Percentiles rank a stretch among this genome's conserved stretches.
Conservation (phyloP, 345 rosid species). For the Aquilaria yunnanensis region DNA sequence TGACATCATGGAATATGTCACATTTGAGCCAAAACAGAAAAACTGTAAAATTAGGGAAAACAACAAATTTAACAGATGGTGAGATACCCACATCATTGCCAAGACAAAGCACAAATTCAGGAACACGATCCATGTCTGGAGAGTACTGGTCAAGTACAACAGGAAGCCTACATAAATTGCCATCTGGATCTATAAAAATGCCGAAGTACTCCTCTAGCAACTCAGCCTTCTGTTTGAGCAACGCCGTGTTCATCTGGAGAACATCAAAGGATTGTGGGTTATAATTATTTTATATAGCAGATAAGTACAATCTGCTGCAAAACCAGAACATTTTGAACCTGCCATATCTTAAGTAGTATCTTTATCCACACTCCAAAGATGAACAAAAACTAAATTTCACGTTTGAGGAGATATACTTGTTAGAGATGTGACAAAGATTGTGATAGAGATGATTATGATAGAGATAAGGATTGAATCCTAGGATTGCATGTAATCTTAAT, state of each 20-base stretch:
- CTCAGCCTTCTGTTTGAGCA: slow-evolving; percentile 71
- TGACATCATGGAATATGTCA: too few species aligned
- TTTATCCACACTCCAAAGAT: not conserved
- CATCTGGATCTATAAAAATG: slow-evolving; percentile 53
- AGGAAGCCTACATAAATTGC: slow-evolving; percentile 79
- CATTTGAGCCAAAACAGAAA: too few species aligned
- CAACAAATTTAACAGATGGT: too few species aligned
- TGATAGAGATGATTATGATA: too few species aligned
- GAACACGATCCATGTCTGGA: slow-evolving; percentile 96
- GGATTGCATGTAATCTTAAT: too few species aligned
- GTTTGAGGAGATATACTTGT: too few species aligned
- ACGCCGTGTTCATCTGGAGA: slow-evolving; percentile 69
- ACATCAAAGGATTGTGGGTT: slow-evolving; percentile 9
- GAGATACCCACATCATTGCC: slow-evolving; percentile 83
- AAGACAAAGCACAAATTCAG: slow-evolving; percentile 81
- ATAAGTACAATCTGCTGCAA: slow-evolving; percentile 3
- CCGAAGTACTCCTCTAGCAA: slow-evolving; percentile 86
- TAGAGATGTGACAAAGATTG: too few species aligned
- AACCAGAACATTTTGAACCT: not conserved
- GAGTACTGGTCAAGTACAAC: slow-evolving; percentile 89
- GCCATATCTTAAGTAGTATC: too few species aligned
- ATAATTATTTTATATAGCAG: not conserved
- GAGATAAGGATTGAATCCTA: too few species aligned
- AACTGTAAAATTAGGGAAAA: too few species aligned
- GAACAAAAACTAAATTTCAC: too few species aligned